Base-by-base conservation (phyloP, 2,329 filamentous ascomycete genomes). In the Hortaea sp. region DNA sequence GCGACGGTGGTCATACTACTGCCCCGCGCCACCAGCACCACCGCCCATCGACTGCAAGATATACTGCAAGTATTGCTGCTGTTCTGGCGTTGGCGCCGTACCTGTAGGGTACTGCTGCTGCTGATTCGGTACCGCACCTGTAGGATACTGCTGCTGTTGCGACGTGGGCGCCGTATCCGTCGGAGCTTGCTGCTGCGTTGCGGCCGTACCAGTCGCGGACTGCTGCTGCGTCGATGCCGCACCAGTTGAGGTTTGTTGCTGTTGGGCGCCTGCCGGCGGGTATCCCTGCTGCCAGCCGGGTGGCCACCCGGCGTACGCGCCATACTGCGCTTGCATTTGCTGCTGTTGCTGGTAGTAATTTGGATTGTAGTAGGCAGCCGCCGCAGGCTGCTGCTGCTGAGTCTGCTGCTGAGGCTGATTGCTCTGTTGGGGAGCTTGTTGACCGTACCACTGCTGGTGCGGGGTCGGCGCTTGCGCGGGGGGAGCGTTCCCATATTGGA, bases 351-450 rank as follows among this genome's bases (percentile, higher is more conserved):
- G 52, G 45, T 54, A 63, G 50, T 60, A 62, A 6, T 55, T 52
- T 12, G 63, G 62, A 43, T 66, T 66, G 37, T 60, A 54, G 48
- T 63, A 65, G 6, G 60, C 52, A 4, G 59, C 58, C 7, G 57
- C 51, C 3, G 61, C 53, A 7, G 43, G 53, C 42, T 35, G 34
- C 56, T 43, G 31, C 45, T 42, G 50, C 40, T 31, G 39, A 31
- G 44, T 39, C 37, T 51, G 50, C 39, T 56, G 56, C 44, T 54
- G 53, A 34, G 37, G 34, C 40, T 53, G 54, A 48, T 49, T 49
- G 4, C 47, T 41, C 41, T 57, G 52, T 40, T 63, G 59, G 41
- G 60, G 57, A 4, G 32, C 9, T n/a, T 35, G 32, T n/a, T 35
- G 32, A 35, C 9, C 32, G 32, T 35, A 35, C 7, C n/a, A 35